A percentile compares a stretch with the other conserved stretches of the same genome.
Conservation (phyloP, 2,329 filamentous ascomycete species). For the Diaporthe sp. region DNA sequence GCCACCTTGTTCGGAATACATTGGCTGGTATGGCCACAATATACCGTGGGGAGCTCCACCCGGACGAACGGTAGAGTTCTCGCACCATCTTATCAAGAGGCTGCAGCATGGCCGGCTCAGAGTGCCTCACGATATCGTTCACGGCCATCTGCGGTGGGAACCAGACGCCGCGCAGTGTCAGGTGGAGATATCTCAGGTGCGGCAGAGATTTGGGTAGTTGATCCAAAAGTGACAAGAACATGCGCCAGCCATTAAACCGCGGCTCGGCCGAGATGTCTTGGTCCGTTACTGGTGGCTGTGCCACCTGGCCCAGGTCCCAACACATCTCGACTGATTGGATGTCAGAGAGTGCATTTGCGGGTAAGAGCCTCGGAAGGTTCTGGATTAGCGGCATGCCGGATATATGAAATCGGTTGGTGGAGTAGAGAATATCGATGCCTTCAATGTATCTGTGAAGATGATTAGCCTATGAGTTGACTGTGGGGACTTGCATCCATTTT, state of each 20-base stretch:
- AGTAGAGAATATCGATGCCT: constrained; percentile 24
- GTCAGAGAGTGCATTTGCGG: not conserved
- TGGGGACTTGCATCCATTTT: not conserved
- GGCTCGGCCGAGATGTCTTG: constrained; percentile 24
- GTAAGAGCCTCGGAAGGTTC: constrained; percentile 5
- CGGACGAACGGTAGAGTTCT: not conserved
- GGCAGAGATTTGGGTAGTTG: constrained; percentile 23
- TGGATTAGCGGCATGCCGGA: not conserved
- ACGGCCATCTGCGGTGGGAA: constrained; percentile 8
- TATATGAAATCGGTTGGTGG: constrained; percentile 5
- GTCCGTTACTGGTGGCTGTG: constrained; percentile 1
- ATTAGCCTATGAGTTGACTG: not conserved
- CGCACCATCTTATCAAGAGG: constrained; percentile 33
- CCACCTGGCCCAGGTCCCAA: constrained; percentile 7
- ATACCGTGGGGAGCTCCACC: not conserved
- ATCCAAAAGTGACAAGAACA: not conserved
- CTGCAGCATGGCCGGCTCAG: constrained; percentile 13
- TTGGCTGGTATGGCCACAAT: constrained; percentile 10
- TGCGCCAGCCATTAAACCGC: constrained; percentile 15
- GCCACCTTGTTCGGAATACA: not conserved
- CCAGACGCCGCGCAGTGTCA: constrained; percentile 19
- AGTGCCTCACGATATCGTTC: not conserved
- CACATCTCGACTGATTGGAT: constrained; percentile 29
- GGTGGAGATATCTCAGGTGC: constrained; percentile 10
- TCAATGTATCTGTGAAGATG: constrained; percentile 13